Evolutionary conservation across 225 moss, liverwort and hornwort genomes (phyloP).

Genomic region (Straminergon stramineum): DNA sequence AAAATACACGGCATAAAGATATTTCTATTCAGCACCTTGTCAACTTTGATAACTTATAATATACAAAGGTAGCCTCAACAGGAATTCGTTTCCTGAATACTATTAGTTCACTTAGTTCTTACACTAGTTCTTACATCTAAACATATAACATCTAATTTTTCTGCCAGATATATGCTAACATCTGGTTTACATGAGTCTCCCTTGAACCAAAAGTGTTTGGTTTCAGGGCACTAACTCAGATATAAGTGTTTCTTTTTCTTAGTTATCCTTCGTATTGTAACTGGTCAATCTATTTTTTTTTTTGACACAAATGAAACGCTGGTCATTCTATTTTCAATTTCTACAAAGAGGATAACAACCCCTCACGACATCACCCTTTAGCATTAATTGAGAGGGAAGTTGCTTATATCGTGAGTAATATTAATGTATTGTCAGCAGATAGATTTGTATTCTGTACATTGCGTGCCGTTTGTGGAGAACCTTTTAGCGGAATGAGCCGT

Average conservation of each 20-base stretch:
- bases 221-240: not conserved
- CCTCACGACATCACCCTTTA: not conserved
- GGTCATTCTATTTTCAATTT: not conserved
- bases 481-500: not conserved
- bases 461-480: not conserved
- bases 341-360: not conserved
- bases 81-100: not conserved
- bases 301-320: not conserved
- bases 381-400: not conserved
- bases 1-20: not conserved
- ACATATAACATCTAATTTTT: not conserved
- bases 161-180: not conserved
- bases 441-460: not conserved
- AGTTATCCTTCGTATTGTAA: not conserved
- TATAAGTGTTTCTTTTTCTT: not conserved
- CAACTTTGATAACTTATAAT: not conserved
- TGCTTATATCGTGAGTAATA: not conserved
- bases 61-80: not conserved
- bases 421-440: not conserved
- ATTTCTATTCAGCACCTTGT: not conserved
- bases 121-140: not conserved
- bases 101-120: not conserved
- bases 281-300: not conserved
- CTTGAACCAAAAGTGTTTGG: not conserved
- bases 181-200: not conserved